A percentile compares a stretch with the other conserved stretches of the same genome.
Evolutionary conservation across 2,329 filamentous ascomycete genomes (phyloP).

Genomic region (Ploettnerulaceae sp.): DNA sequence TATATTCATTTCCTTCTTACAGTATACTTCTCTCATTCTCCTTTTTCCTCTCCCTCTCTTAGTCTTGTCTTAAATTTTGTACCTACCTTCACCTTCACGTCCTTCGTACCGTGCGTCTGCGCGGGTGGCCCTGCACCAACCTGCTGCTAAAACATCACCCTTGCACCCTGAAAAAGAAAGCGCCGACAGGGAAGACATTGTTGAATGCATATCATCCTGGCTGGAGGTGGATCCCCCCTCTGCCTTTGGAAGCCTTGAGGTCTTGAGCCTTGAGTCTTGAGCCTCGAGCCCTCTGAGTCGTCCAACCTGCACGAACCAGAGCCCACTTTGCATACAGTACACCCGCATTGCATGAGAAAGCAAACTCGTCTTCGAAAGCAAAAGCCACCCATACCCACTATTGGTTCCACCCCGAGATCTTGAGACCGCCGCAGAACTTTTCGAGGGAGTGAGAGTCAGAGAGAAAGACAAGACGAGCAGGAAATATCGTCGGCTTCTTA

Average conservation of each 20-base stretch:
- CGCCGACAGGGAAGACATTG: background rate
- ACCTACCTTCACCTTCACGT: too few species aligned
- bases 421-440: too few species aligned
- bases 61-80: too few species aligned
- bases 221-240: too few species aligned
- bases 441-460: background rate
- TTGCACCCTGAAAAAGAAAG: background rate
- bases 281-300: background rate
- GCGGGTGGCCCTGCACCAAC: too few species aligned
- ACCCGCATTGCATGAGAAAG: slow-evolving; percentile 14
- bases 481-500: slow-evolving; percentile 17
- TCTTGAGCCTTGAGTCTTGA: background rate
- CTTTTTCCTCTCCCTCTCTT: too few species aligned
- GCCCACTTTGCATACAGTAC: slow-evolving; percentile 16
- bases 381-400: slow-evolving; percentile 21
- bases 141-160: too few species aligned
- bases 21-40: too few species aligned
- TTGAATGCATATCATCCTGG: slow-evolving; percentile 10
- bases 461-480: background rate
- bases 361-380: slow-evolving; percentile 17
- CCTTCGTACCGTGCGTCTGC: too few species aligned
- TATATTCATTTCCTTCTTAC: too few species aligned
- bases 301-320: slow-evolving; percentile 10
- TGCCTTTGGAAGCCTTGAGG: too few species aligned
- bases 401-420: slow-evolving; percentile 19